Evolutionary conservation across 345 rosid species (phyloP), one percentile per base, ranked within the genome.

Genomic region (Syzygium jambos): DNA sequence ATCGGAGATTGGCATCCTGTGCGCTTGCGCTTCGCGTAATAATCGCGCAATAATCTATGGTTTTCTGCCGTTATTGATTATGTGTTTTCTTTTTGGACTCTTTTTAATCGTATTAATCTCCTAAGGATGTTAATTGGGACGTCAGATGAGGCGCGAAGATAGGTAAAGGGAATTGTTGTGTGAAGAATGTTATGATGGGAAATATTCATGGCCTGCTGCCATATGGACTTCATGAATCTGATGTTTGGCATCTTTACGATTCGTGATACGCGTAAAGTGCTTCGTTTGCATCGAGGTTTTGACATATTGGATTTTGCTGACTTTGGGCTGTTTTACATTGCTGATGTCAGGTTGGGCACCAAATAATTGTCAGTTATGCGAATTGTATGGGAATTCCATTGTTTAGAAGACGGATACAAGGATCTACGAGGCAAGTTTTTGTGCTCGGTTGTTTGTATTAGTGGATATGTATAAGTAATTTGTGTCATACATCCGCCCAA

Each of bases 321-420:
- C 82, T 38, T 19, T 73, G 27, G 49, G 82, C 82, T 73, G 27
- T 73, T 73, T 73, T 73, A 38, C 0, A 38, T 86, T 88, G 87
- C 27, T 30, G 86, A 84, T 84, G 56, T 43, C 89, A 98, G 98
- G 99, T 98, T 51, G 99, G 99, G 59, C 99, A 98, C 89, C 98
- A 96, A 89, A 95, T 98, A 88, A 87, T 98, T 88, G 97, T 91
- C 85, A 90, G 98, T 57, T 98, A 96, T 83, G 98, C 98, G 3
- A 95, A 96, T 88, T 98, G 99, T 87, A 96, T 96, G 95, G 96
- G 96, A 68, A 87, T 98, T 89, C 98, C 99, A 13, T 90, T 98
- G 91, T 96, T 96, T 83, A 88, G 98, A 78, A 93, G 96, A 90
- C 90, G 95, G 86, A 98, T 96, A 89, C 90, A 87, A 90, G 99